Conservation (phyloP, 139 green algal genomes). For the Micractinium conductrix region DNA sequence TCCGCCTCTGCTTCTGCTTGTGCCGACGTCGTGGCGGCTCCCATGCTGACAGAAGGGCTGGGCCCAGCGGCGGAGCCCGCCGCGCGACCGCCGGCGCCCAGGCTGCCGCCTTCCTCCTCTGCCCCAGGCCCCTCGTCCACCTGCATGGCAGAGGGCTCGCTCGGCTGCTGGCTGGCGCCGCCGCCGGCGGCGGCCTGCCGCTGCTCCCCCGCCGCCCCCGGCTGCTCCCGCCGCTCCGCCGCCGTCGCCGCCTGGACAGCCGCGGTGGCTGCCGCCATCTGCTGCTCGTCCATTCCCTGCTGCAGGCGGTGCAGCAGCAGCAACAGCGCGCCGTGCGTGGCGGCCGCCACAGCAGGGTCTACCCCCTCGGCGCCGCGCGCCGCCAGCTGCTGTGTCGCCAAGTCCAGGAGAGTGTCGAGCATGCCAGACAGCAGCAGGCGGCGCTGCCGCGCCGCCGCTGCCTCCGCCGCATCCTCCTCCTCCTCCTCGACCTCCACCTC, state of each 20-base stretch:
- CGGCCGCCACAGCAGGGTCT: neutral
- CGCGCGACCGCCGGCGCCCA: neutral
- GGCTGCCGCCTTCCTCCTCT: slow-evolving; percentile 1
- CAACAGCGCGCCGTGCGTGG: slow-evolving; percentile 15
- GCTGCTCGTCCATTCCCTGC: neutral
- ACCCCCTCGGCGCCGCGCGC: neutral
- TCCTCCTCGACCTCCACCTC: neutral
- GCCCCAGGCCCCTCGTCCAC: neutral
- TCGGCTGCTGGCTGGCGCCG: too few species aligned
- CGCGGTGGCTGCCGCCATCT: neutral
- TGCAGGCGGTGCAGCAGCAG: slow-evolving; percentile 25
- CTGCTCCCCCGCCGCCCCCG: neutral
- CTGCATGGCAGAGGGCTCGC: slow-evolving; percentile 7
- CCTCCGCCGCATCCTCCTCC: neutral
- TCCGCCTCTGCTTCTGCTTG: too few species aligned
- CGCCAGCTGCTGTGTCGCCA: neutral
- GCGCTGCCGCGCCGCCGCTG: neutral
- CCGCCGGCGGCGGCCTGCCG: neutral
- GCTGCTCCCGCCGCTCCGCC: neutral
- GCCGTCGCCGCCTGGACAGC: neutral
- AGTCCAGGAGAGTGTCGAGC: slow-evolving; percentile 6
- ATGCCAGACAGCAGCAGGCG: slow-evolving; percentile 27
- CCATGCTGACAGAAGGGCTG: neutral
- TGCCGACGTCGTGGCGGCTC: neutral
- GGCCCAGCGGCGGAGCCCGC: neutral